A percentile compares a stretch with the other conserved stretches of the same genome.
Evolutionary conservation across 2,329 filamentous ascomycete genomes (phyloP).

Genomic region (Sclerotinia glacialis): DNA sequence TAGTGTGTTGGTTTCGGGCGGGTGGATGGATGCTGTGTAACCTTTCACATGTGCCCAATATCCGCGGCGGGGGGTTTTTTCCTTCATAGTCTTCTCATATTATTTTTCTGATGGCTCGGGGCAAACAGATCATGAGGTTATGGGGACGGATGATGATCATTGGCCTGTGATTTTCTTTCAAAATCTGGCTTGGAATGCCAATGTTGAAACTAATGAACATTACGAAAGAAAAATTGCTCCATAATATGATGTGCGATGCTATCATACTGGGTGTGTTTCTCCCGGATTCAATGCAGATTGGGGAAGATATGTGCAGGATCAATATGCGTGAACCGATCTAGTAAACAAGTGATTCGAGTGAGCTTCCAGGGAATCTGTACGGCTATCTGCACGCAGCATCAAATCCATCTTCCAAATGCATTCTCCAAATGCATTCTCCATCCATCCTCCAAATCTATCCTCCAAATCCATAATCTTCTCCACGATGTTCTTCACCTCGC

Average conservation of each 20-base stretch:
- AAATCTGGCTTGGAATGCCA: neutral
- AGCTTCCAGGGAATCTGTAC: neutral
- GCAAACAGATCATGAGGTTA: neutral
- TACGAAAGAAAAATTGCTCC: neutral
- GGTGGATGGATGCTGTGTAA: neutral
- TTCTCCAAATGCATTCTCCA: no score
- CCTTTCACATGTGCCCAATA: neutral
- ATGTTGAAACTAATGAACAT: neutral
- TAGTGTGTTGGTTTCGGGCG: neutral
- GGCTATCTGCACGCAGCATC: neutral
- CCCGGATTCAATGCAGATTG: neutral
- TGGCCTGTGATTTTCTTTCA: neutral
- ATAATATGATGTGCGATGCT: neutral
- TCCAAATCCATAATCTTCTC: neutral
- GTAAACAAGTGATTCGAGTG: neutral
- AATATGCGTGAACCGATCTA: neutral
- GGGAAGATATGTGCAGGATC: neutral
- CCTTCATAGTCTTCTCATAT: no score
- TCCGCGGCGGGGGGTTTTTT: neutral
- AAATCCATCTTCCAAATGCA: neutral
- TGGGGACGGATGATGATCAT: neutral
- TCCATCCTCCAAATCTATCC: neutral
- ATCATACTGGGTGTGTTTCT: neutral
- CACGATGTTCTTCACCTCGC: neutral
- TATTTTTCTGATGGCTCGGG: no score